These are phyloP conservation scores for Colletotrichum incanum DNA, from an alignment of 2,329 filamentous ascomycete species.

Conservation along the genomic window DNA sequence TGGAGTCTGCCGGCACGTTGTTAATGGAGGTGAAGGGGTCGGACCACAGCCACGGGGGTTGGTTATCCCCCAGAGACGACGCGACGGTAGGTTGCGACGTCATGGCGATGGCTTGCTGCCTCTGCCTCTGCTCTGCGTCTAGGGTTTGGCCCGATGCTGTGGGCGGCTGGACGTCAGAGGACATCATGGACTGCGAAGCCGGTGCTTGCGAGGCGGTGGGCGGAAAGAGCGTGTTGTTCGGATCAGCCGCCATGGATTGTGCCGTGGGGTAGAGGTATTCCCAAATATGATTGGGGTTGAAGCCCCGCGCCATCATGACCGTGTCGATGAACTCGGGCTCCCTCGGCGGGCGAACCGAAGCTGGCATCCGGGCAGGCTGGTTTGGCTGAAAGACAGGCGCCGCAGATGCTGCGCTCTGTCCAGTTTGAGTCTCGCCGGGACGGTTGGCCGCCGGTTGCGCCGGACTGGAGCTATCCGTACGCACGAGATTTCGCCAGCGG, in stretches of 20 bases:
- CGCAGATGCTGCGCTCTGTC: neutral
- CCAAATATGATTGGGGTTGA: conserved; percentile 39
- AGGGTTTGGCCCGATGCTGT: conserved; percentile 33
- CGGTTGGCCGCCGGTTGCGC: conserved; percentile 44
- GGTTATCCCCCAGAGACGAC: conserved; percentile 52
- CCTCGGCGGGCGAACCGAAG: neutral
- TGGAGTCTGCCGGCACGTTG: conserved; percentile 50
- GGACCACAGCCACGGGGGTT: conserved; percentile 61
- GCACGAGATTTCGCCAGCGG: conserved; percentile 67
- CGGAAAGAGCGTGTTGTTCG: conserved; percentile 35
- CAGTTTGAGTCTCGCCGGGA: neutral
- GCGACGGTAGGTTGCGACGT: conserved; percentile 45
- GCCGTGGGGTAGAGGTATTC: conserved; percentile 41
- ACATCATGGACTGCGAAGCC: conserved; percentile 17
- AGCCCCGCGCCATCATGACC: conserved; percentile 40
- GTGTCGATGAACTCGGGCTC: conserved; percentile 39
- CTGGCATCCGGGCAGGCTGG: neutral
- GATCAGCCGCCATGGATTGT: conserved; percentile 35
- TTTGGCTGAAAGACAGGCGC: conserved; percentile 5
- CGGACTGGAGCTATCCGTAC: conserved; percentile 49
- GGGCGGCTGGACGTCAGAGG: conserved; percentile 3
- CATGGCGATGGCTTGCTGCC: conserved; percentile 44
- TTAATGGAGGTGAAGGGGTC: conserved; percentile 52
- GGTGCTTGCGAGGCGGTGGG: conserved; percentile 14
- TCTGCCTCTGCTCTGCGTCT: conserved; percentile 39